phyloP scores from a whole-genome alignment of 2,329 filamentous ascomycete species.

The Thelonectria rubi region DNA sequence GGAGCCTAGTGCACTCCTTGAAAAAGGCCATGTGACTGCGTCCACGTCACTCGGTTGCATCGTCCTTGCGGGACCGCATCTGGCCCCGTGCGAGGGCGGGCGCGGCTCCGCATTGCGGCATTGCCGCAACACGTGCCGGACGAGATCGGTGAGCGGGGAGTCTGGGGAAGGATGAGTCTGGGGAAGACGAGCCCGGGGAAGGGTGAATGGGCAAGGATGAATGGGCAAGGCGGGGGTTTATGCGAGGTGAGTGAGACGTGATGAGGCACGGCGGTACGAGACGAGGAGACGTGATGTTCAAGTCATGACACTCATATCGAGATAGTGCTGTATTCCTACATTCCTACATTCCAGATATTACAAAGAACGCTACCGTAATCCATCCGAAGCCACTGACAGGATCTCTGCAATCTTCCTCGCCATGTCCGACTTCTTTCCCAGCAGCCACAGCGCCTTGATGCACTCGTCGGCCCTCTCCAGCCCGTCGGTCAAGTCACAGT shows the following conservation, averaged over 20 bases:
- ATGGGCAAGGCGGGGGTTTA: too few species aligned
- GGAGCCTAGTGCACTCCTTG: neutral
- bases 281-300: neutral
- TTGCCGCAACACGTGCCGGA: neutral
- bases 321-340: neutral
- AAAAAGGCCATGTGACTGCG: conserved; percentile 9
- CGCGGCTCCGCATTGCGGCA: conserved; percentile 22
- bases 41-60: conserved; percentile 14
- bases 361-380: conserved; percentile 3
- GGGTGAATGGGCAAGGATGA: too few species aligned
- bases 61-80: conserved; percentile 18
- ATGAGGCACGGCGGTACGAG: too few species aligned
- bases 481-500: conserved; percentile 41
- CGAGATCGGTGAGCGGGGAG: neutral
- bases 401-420: conserved; percentile 40
- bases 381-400: conserved; percentile 24
- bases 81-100: neutral
- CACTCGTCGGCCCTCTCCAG: conserved; percentile 56
- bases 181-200: too few species aligned
- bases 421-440: conserved; percentile 65
- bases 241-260: too few species aligned
- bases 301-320: neutral
- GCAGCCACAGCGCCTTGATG: conserved; percentile 60
- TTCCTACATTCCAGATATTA: neutral
- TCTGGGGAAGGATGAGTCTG: neutral